phyloP scores from a whole-genome alignment of 2,329 filamentous ascomycete genomes.

The Bisporella sp. region DNA sequence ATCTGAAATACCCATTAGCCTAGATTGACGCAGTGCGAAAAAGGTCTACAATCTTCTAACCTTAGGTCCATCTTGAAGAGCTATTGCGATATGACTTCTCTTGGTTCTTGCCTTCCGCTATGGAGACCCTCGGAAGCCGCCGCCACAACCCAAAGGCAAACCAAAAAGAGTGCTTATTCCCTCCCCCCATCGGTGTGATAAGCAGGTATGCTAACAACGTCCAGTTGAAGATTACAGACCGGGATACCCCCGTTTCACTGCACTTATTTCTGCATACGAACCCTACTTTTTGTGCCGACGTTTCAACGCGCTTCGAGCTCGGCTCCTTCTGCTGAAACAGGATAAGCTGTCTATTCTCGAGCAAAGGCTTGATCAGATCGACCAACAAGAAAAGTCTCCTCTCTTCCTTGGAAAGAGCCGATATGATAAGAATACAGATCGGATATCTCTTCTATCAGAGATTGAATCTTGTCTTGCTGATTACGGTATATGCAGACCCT shows the following conservation, averaged over 20 bases:
- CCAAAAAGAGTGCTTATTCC: neutral
- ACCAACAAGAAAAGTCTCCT: conserved; percentile 16
- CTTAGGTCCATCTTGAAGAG: neutral
- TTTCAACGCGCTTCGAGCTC: conserved; percentile 22
- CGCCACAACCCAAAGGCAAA: neutral
- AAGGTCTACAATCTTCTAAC: too few species aligned
- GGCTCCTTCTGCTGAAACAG: conserved; percentile 28
- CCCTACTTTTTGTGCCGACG: conserved; percentile 24
- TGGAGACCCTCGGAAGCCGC: neutral
- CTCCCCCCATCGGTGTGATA: neutral
- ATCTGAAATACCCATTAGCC: too few species aligned
- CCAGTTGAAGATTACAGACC: conserved; percentile 23
- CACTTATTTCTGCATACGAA: conserved; percentile 24
- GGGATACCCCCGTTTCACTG: conserved; percentile 28
- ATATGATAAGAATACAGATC: conserved; percentile 14
- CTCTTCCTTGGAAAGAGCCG: conserved; percentile 15
- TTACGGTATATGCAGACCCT: neutral
- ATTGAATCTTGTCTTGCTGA: conserved; percentile 2
- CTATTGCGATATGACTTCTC: neutral
- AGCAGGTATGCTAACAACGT: neutral
- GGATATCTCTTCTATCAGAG: neutral
- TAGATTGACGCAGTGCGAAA: too few species aligned
- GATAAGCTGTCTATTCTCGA: conserved; percentile 26
- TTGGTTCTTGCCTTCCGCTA: neutral
- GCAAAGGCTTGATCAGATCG: conserved; percentile 20